Evolutionary conservation across 805 yeast species (phyloP).

Genomic region (Candida chilensis): DNA sequence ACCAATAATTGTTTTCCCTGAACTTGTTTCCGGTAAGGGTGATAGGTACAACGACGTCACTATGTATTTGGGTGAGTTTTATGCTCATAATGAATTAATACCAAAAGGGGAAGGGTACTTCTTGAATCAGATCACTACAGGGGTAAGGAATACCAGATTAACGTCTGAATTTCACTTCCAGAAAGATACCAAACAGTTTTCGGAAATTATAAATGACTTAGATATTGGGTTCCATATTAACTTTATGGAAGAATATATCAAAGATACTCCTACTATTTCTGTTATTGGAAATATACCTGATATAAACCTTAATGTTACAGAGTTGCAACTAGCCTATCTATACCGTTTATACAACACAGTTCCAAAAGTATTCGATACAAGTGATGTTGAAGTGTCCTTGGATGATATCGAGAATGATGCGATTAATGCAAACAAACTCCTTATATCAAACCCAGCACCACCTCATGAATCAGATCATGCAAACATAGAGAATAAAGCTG

Average conservation of each 20-base stretch:
- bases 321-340: conserved; percentile 56
- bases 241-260: conserved; percentile 30
- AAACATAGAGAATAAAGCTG: conserved; percentile 16
- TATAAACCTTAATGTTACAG: conserved; percentile 58
- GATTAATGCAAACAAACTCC: conserved; percentile 40
- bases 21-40: conserved; percentile 27
- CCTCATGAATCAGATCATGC: conserved; percentile 9
- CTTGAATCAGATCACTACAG: conserved; percentile 54
- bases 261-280: conserved; percentile 35
- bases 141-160: conserved; percentile 66
- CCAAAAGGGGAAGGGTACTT: conserved; percentile 11
- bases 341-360: conserved; percentile 46
- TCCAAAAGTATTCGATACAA: conserved; percentile 39
- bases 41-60: conserved; percentile 52
- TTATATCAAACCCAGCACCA: conserved; percentile 2
- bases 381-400: conserved; percentile 29
- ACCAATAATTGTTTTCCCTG: conserved; percentile 80
- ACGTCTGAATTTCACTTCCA: conserved; percentile 49
- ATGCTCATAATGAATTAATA: conserved; percentile 52
- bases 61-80: conserved; percentile 76
- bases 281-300: conserved; percentile 55
- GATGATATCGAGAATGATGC: conserved; percentile 60
- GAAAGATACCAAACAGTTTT: conserved; percentile 32
- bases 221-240: conserved; percentile 55
- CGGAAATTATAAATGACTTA: conserved; percentile 59